Percentiles rank a stretch among this genome's conserved stretches.
phyloP scores from a whole-genome alignment of 176 grass and related monocot species.

The Oryza officinalis region DNA sequence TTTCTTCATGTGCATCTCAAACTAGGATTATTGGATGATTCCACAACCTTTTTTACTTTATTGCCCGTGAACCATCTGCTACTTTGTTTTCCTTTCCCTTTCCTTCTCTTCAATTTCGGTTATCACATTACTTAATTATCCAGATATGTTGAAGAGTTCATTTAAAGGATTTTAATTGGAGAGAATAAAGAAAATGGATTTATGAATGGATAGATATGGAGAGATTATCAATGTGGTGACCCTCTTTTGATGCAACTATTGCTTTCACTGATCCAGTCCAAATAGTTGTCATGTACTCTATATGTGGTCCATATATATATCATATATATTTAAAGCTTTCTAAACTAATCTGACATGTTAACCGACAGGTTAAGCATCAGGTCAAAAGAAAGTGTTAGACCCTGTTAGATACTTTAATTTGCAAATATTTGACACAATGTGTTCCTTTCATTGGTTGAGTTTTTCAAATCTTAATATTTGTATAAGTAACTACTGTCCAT shows the following conservation, averaged over 20 bases:
- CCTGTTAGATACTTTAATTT: not conserved
- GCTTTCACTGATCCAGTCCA: conserved; percentile 4
- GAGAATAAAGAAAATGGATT: not conserved
- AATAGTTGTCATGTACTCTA: not conserved
- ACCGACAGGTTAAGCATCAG: not conserved
- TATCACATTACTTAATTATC: not conserved
- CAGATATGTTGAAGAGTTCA: not conserved
- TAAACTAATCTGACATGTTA: not conserved
- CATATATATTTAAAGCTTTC: not conserved
- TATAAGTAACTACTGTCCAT: not conserved
- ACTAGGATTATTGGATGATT: conserved; percentile 12
- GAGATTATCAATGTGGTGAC: not conserved
- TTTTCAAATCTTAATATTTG: not conserved
- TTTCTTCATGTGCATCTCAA: not conserved
- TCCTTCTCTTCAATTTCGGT: not conserved
- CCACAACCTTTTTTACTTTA: not conserved
- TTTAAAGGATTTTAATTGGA: not conserved
- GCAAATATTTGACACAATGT: not conserved
- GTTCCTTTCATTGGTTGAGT: not conserved
- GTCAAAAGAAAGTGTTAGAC: not conserved
- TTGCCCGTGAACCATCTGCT: not conserved
- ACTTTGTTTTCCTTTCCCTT: conserved; percentile 13
- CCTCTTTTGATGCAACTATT: not conserved
- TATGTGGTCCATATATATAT: conserved; percentile 10
- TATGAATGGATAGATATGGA: not conserved